phyloP scores from a whole-genome alignment of 371 early-diverging fungal species.

The Mucor lusitanicus region DNA sequence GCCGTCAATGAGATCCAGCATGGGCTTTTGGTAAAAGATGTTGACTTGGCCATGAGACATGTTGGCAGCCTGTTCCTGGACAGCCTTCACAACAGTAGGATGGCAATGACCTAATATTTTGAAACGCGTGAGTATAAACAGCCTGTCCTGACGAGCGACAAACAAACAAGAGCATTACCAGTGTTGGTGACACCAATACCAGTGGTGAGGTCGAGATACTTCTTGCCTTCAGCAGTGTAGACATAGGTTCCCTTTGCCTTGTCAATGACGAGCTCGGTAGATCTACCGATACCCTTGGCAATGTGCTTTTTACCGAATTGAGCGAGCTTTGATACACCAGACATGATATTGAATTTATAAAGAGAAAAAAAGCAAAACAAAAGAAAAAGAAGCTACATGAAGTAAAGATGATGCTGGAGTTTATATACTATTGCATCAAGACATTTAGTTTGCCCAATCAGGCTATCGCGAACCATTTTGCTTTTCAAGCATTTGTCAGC shows the following conservation, averaged over 20 bases:
- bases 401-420: not conserved
- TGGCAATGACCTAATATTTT: constrained; percentile 41
- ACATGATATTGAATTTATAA: constrained; percentile 19
- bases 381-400: not conserved
- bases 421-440: constrained; percentile 5
- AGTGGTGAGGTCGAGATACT: constrained; percentile 58
- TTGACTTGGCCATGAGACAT: constrained; percentile 59
- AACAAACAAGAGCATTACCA: constrained; percentile 25
- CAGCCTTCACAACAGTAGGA: constrained; percentile 65
- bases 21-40: constrained; percentile 56
- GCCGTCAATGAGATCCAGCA: constrained; percentile 52
- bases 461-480: not conserved
- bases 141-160: not conserved
- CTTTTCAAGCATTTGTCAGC: constrained; percentile 22
- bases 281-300: constrained; percentile 51
- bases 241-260: constrained; percentile 53
- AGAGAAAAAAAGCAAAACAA: not conserved
- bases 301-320: constrained; percentile 54
- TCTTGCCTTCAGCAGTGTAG: constrained; percentile 50
- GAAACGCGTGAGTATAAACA: not conserved
- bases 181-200: constrained; percentile 64
- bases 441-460: constrained; percentile 14
- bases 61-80: constrained; percentile 57
- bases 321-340: constrained; percentile 36
- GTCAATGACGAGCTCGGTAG: constrained; percentile 52